A percentile compares a stretch with the other conserved stretches of the same genome.
phyloP scores from a whole-genome alignment of 2,329 filamentous ascomycete species.

The Hortaea werneckii region DNA sequence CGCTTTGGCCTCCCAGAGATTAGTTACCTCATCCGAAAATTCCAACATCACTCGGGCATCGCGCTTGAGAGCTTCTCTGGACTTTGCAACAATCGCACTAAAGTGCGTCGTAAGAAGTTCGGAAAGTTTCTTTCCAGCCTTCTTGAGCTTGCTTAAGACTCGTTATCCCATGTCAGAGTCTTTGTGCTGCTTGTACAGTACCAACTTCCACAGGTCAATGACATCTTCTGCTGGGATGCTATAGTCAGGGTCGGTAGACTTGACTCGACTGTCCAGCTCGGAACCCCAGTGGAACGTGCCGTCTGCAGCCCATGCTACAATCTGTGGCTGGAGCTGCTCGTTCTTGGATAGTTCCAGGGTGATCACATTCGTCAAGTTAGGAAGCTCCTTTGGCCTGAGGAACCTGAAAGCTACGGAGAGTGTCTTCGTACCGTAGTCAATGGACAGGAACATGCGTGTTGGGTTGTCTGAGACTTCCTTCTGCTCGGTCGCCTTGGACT shows the following conservation, averaged over 20 bases:
- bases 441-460: not conserved
- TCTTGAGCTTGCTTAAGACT: not conserved
- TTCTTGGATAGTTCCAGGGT: not conserved
- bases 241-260: not conserved
- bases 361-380: not conserved
- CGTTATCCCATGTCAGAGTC: not conserved
- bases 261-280: not conserved
- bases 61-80: no score
- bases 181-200: conserved; percentile 6
- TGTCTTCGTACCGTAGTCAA: conserved; percentile 3
- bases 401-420: not conserved
- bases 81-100: no score
- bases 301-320: conserved; percentile 1
- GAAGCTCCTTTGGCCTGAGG: not conserved
- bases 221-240: conserved; percentile 2
- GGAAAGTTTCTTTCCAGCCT: no score
- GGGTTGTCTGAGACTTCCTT: no score
- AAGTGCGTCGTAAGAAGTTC: no score
- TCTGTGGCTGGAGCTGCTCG: not conserved
- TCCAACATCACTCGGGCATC: no score
- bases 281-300: conserved; percentile 4
- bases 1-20: no score
- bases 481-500: no score
- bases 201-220: conserved; percentile 4
- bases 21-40: no score